Percentiles rank a stretch among this genome's conserved stretches.
Conservation (phyloP, 495 filamentous ascomycete genomes). For the Lasiosphaeria ovina region DNA sequence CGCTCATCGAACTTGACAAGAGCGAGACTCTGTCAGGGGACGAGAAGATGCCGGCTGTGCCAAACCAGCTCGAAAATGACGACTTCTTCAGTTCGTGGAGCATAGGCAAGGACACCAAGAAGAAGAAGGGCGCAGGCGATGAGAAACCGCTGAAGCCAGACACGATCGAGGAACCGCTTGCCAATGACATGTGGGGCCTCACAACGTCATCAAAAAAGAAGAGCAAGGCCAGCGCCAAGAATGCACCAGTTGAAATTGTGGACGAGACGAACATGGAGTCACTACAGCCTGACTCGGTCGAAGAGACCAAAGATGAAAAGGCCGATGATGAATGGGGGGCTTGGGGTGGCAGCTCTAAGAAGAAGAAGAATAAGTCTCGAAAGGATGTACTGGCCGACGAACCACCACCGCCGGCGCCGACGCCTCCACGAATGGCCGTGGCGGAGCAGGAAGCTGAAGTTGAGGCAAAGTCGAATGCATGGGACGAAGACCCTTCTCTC, state of each 20-base stretch:
- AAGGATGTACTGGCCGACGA: constrained; percentile 30
- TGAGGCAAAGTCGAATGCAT: constrained; percentile 20
- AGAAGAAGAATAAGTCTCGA: constrained; percentile 42
- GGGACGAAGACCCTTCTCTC: constrained; percentile 16
- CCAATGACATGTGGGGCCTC: constrained; percentile 40
- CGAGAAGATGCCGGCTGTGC: constrained; percentile 18
- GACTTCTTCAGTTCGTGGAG: constrained; percentile 39
- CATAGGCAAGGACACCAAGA: constrained; percentile 28
- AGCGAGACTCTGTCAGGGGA: constrained; percentile 10
- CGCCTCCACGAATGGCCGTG: constrained; percentile 23
- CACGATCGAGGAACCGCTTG: constrained; percentile 42
- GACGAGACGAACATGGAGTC: constrained; percentile 33
- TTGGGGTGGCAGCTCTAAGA: constrained; percentile 34
- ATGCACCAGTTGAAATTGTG: constrained; percentile 39
- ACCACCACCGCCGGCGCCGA: constrained; percentile 22
- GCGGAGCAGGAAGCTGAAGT: constrained; percentile 13
- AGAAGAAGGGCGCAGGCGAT: constrained; percentile 27
- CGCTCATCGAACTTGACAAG: constrained; percentile 36
- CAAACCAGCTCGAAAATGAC: constrained; percentile 26
- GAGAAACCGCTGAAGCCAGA: constrained; percentile 41
- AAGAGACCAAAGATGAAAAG: constrained; percentile 40
- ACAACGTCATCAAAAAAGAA: constrained; percentile 43
- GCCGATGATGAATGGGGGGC: constrained; percentile 37
- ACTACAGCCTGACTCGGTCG: constrained; percentile 40
- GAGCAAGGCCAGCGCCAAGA: constrained; percentile 36